phyloP scores from a whole-genome alignment of 2,329 filamentous ascomycete genomes.

The Scorias spongiosa region DNA sequence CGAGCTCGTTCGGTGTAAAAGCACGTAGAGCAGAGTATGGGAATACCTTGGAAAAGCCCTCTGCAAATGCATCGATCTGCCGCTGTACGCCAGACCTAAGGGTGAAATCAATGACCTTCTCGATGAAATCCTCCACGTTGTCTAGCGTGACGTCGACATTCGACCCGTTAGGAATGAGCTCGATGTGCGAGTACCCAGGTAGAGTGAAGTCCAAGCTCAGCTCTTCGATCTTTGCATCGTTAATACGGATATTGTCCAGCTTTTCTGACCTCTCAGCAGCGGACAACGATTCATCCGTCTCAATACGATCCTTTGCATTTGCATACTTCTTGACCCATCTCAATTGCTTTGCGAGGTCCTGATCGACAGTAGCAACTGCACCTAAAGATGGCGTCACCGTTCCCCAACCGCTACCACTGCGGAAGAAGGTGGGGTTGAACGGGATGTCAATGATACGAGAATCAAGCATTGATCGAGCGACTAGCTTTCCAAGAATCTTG shows the following conservation, averaged over 20 bases:
- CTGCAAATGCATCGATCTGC: constrained; percentile 81
- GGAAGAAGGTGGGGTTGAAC: constrained; percentile 96
- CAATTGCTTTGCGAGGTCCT: constrained; percentile 70
- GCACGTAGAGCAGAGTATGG: constrained; percentile 82
- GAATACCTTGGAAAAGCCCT: constrained; percentile 90
- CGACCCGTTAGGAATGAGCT: constrained; percentile 60
- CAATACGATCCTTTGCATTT: constrained; percentile 65
- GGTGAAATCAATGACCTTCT: constrained; percentile 82
- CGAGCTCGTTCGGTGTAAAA: constrained; percentile 88
- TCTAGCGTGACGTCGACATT: constrained; percentile 68
- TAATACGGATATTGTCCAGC: constrained; percentile 54
- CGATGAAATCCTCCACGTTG: constrained; percentile 79
- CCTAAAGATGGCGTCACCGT: constrained; percentile 70
- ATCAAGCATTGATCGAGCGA: constrained; percentile 94
- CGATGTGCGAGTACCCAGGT: constrained; percentile 76
- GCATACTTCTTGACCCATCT: constrained; percentile 79
- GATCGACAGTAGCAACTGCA: constrained; percentile 78
- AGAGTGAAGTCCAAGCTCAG: constrained; percentile 87
- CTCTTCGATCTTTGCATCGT: constrained; percentile 69
- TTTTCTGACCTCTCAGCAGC: constrained; percentile 56
- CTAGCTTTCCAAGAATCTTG: constrained; percentile 90
- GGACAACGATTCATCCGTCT: constrained; percentile 52
- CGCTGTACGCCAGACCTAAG: constrained; percentile 73
- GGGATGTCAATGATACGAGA: constrained; percentile 95
- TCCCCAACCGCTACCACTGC: constrained; percentile 57